Percentiles rank a stretch among this genome's conserved stretches.
Conservation (phyloP, 805 yeast species). For the Babjeviella inositovora region DNA sequence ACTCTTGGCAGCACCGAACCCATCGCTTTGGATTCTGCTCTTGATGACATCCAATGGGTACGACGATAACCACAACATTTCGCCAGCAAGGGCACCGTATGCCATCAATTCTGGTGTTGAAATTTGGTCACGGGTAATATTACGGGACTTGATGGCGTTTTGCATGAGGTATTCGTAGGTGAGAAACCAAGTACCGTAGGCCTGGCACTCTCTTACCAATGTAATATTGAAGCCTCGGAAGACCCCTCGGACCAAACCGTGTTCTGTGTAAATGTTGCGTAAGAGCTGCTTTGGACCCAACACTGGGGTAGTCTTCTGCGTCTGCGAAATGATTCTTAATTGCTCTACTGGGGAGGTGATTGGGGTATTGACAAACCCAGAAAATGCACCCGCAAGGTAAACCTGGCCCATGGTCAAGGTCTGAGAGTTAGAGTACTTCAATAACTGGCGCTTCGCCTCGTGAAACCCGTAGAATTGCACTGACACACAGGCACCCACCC, state of each 20-base stretch:
- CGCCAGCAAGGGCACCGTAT: slow-evolving; percentile 56
- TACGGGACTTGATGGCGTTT: slow-evolving; percentile 13
- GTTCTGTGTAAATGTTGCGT: slow-evolving; percentile 16
- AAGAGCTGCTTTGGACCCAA: slow-evolving; percentile 26
- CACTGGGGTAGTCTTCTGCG: slow-evolving; percentile 19
- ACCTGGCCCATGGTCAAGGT: slow-evolving; percentile 34
- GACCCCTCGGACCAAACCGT: slow-evolving; percentile 31
- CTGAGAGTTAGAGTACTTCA: slow-evolving; percentile 10
- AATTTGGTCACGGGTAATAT: slow-evolving; percentile 25
- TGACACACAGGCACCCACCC: slow-evolving; percentile 58
- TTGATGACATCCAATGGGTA: slow-evolving; percentile 38
- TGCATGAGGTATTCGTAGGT: slow-evolving; percentile 43
- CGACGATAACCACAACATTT: slow-evolving; percentile 42
- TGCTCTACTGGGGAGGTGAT: slow-evolving; percentile 55
- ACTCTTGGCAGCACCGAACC: slow-evolving; percentile 22
- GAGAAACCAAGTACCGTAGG: slow-evolving; percentile 63
- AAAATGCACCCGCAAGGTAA: slow-evolving; percentile 46
- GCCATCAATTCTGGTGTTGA: slow-evolving; percentile 36
- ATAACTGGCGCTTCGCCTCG: slow-evolving; percentile 45
- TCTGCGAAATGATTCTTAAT: slow-evolving; percentile 42
- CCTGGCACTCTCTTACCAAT: slow-evolving; percentile 44
- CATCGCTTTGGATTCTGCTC: slow-evolving; percentile 35
- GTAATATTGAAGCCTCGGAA: slow-evolving; percentile 43
- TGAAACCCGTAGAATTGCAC: slow-evolving; percentile 59
- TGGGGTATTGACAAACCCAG: slow-evolving; percentile 52